These are phyloP conservation scores for Diaporthe batatas DNA, from an alignment of 2,329 filamentous ascomycete genomes.

Conservation along the genomic window DNA sequence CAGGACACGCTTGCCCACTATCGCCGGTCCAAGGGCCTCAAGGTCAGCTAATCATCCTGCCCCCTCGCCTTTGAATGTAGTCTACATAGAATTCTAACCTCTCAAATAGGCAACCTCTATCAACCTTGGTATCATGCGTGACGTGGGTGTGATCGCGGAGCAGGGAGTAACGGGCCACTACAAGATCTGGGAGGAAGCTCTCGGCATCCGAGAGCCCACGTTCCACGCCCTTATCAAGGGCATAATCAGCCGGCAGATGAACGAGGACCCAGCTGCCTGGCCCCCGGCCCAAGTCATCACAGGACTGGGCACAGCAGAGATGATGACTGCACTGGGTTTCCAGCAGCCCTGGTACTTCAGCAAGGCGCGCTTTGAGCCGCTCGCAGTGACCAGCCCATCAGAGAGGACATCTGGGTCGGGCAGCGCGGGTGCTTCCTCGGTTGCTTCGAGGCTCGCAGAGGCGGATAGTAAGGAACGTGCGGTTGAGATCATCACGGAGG, in stretches of 20 bases:
- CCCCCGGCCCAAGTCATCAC: constrained; percentile 17
- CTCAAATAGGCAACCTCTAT: constrained; percentile 38
- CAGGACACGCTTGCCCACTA: constrained; percentile 44
- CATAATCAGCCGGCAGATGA: neutral
- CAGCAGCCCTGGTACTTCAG: constrained; percentile 36
- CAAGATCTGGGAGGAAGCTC: constrained; percentile 15
- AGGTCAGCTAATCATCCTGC: too few relatives aligned
- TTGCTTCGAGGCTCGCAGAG: constrained; percentile 31
- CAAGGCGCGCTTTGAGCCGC: constrained; percentile 30
- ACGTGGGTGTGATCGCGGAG: constrained; percentile 36
- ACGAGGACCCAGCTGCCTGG: neutral
- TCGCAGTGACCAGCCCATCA: constrained; percentile 27
- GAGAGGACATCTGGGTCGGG: neutral
- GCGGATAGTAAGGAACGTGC: constrained; percentile 26
- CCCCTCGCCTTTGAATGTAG: too few relatives aligned
- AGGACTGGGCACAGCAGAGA: constrained; percentile 34
- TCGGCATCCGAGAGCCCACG: neutral
- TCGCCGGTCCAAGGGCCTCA: too few relatives aligned
- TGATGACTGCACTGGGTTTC: constrained; percentile 35
- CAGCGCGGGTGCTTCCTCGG: constrained; percentile 23
- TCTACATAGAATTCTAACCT: too few relatives aligned
- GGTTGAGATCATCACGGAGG: constrained; percentile 37
- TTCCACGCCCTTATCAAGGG: constrained; percentile 15
- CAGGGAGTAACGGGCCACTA: neutral
- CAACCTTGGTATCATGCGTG: constrained; percentile 25